These are phyloP conservation scores for Boletus vinaceobasis DNA, from an alignment of 768 basidiomycete genomes.

Conservation along the genomic window DNA sequence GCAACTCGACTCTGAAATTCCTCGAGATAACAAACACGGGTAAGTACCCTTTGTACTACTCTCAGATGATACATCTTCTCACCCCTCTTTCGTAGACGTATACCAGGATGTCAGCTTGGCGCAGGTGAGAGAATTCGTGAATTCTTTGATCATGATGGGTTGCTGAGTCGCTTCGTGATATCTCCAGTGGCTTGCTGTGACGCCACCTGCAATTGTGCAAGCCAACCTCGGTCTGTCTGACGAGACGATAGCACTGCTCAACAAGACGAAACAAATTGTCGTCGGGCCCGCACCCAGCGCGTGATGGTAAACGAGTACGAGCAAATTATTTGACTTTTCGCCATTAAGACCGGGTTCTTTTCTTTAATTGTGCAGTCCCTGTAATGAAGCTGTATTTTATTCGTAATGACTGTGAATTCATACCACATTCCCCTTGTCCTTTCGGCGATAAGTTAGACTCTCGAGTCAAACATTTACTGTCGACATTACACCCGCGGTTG, in stretches of 20 bases:
- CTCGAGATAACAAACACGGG: conserved; percentile 48
- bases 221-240: conserved; percentile 42
- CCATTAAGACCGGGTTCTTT: background rate
- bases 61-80: background rate
- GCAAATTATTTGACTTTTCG: background rate
- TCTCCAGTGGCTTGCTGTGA: conserved; percentile 43
- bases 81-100: conserved; percentile 8
- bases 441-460: no score
- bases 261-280: conserved; percentile 39
- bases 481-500: no score
- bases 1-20: conserved; percentile 46
- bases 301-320: background rate
- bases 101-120: conserved; percentile 40
- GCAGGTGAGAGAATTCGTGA: conserved; percentile 34
- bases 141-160: background rate
- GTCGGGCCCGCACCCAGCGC: conserved; percentile 25
- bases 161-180: background rate
- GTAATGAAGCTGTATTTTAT: background rate
- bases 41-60: conserved; percentile 6
- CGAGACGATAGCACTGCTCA: conserved; percentile 33
- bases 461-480: no score
- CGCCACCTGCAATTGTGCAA: conserved; percentile 44
- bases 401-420: background rate
- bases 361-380: background rate
- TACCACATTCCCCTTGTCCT: no score